Base-by-base conservation (phyloP, 345 rosid species). In the Hibiscus tridactylites region DNA sequence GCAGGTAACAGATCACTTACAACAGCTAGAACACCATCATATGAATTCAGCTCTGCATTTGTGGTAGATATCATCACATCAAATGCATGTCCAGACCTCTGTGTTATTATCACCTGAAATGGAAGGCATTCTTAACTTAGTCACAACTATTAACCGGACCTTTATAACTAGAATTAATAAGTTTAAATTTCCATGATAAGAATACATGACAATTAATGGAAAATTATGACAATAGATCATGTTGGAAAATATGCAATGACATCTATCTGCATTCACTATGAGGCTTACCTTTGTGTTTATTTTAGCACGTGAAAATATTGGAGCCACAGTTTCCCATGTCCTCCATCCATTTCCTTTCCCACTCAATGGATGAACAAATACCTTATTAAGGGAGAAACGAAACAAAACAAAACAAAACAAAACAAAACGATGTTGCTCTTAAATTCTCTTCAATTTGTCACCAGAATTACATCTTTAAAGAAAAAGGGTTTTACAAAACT, bases 1-100 rank as follows among this genome's bases (percentile, higher is more conserved):
- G 49, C 70, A 69, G 54, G 16, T 50, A 49, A 53, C 37, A 5
- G 56, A 72, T 42, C 73, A 83, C 95, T 87, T 87, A 94, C 97
- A 86, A 91, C 88, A 77, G 88, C 85, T 78, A 94, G 65, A 73
- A 85, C 85, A 71, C 97, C 98, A 83, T 91, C 92, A 78, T 90
- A 91, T 50, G 81, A 81, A 68, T 50, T 78, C 59, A 66, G 90
- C 78, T 91, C 98, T 63, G 81, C 83, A 57, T 83, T 81, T 29
- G 90, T 74, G 19, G 72, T 69, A 65, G 90, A 83, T 76, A 80
- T 60, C 92, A 93, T 84, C 80, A 81, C 88, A 78, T 93, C 88
- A 81, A 79, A 90, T 65, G 98, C 98, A 71, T 93, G 97, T 24
- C 95, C 91, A 74, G 93, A 90, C 78, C 89, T 90, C 79, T 88